These are phyloP conservation scores for Quercus gilva DNA, from an alignment of 306 rosid genomes.

Conservation along the genomic window DNA sequence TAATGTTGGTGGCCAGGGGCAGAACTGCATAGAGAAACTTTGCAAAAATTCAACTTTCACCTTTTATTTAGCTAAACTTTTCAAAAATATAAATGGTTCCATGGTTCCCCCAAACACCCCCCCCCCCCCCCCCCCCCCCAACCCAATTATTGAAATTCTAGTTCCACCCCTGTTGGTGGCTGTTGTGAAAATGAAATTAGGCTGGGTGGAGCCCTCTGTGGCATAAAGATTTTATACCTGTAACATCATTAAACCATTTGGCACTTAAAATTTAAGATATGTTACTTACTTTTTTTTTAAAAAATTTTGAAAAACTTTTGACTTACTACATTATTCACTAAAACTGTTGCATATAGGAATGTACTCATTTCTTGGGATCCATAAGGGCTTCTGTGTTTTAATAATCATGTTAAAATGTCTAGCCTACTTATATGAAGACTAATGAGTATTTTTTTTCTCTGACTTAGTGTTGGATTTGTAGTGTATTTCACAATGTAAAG, in stretches of 20 bases:
- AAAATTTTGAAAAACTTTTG: not conserved
- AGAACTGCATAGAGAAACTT: too few relatives aligned
- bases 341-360: not conserved
- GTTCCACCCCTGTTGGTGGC: too few relatives aligned
- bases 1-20: not conserved
- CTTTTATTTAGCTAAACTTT: too few relatives aligned
- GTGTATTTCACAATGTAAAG: not conserved
- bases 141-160: too few relatives aligned
- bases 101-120: too few relatives aligned
- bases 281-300: too few relatives aligned
- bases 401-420: not conserved
- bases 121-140: fast-evolving
- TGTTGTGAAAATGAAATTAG: too few relatives aligned
- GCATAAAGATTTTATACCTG: too few relatives aligned
- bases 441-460: not conserved
- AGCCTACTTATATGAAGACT: not conserved
- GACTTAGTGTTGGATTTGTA: not conserved
- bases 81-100: too few relatives aligned
- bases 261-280: not conserved
- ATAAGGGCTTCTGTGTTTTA: not conserved
- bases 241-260: too few relatives aligned
- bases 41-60: too few relatives aligned
- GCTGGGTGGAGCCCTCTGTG: too few relatives aligned
- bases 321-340: not conserved
- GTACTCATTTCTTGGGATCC: not conserved